phyloP scores from a whole-genome alignment of 345 rosid species.

The Boechera divaricarpa region DNA sequence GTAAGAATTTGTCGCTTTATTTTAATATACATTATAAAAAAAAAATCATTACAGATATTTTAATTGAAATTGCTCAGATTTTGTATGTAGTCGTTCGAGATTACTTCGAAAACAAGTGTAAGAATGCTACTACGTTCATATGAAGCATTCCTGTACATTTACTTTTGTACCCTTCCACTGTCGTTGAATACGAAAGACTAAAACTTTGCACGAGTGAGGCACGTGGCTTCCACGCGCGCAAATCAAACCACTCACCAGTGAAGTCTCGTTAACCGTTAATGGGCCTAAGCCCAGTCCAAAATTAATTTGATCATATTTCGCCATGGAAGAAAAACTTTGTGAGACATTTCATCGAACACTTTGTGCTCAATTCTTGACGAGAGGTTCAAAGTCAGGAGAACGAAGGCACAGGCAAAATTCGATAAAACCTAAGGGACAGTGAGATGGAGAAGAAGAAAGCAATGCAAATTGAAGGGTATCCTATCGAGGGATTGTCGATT shows the following conservation, averaged over 20 bases:
- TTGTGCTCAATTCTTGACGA: constrained; percentile 16
- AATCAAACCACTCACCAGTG: neutral
- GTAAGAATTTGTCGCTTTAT: neutral
- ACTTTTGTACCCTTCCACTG: constrained; percentile 30
- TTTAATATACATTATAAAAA: neutral
- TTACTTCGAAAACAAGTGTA: constrained; percentile 34
- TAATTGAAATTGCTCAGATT: neutral
- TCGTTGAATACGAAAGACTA: neutral
- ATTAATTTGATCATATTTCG: neutral
- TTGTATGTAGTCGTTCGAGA: constrained; percentile 7
- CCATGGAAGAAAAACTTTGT: neutral
- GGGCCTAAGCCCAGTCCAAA: constrained; percentile 38
- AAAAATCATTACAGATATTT: neutral
- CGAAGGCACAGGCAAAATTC: neutral
- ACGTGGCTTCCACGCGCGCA: neutral
- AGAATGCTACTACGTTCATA: constrained; percentile 34
- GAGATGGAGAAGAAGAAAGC: constrained; percentile 43
- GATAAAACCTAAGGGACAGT: neutral
- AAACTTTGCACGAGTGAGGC: neutral
- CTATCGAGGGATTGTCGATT: constrained; percentile 84
- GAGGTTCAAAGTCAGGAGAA: constrained; percentile 28
- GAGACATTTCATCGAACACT: constrained; percentile 37
- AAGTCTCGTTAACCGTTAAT: constrained; percentile 3
- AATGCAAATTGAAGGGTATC: constrained; percentile 66
- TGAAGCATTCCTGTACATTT: constrained; percentile 34